phyloP scores from a whole-genome alignment of 2,329 filamentous ascomycete genomes.

The Trichoderma afroharzianum region DNA sequence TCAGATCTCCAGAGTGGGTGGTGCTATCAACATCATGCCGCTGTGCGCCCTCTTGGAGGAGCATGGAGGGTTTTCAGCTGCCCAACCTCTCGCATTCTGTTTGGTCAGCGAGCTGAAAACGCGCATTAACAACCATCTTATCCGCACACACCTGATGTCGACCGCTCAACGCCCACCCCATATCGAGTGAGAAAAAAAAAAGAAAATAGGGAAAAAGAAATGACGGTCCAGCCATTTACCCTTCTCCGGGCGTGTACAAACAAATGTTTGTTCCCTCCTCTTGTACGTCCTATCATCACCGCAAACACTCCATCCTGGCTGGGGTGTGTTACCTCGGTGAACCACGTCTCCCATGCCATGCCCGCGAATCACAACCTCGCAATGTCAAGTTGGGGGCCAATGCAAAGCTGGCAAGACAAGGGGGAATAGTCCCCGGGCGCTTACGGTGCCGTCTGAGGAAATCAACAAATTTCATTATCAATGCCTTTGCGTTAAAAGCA shows the following conservation, averaged over 20 bases:
- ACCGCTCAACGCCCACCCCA: neutral
- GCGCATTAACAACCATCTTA: neutral
- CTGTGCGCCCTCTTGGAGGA: neutral
- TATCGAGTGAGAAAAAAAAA: neutral
- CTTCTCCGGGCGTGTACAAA: neutral
- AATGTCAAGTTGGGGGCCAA: neutral
- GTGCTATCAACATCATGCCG: neutral
- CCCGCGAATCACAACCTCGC: neutral
- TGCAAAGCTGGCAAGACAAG: neutral
- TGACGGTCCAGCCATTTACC: neutral
- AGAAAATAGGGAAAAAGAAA: neutral
- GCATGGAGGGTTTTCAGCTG: neutral
- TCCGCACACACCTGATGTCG: neutral
- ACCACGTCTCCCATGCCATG: neutral
- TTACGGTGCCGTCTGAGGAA: neutral
- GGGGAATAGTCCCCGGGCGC: neutral
- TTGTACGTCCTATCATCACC: neutral
- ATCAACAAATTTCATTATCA: neutral
- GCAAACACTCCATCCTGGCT: neutral
- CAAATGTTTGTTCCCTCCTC: neutral
- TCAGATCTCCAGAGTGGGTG: neutral
- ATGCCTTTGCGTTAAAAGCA: neutral
- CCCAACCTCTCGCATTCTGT: neutral
- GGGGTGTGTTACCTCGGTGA: neutral
- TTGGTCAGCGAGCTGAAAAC: neutral